These are phyloP conservation scores for Fusarium sp. DNA, from an alignment of 2,329 filamentous ascomycete species.

Conservation along the genomic window DNA sequence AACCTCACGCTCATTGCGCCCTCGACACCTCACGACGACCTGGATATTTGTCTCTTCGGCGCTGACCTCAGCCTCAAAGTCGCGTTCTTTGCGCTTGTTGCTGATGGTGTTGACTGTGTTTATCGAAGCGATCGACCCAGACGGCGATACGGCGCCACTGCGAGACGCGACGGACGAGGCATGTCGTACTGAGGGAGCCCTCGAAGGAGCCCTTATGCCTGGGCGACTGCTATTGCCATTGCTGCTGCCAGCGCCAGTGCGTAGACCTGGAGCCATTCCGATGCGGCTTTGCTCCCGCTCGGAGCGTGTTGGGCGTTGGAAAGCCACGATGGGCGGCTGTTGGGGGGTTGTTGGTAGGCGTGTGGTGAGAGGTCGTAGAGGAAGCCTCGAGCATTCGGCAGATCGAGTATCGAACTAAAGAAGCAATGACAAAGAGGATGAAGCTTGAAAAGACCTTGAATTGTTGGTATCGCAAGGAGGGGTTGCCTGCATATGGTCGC, in stretches of 20 bases:
- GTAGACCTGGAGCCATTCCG: constrained; percentile 48
- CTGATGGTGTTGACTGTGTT: constrained; percentile 69
- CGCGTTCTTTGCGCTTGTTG: constrained; percentile 86
- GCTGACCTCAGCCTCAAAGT: constrained; percentile 74
- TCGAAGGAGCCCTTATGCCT: constrained; percentile 39
- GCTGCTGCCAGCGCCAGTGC: constrained; percentile 36
- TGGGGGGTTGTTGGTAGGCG: constrained; percentile 18
- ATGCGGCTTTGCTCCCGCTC: constrained; percentile 53
- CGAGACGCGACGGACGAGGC: constrained; percentile 41
- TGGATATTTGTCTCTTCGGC: constrained; percentile 95
- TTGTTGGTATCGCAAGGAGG: constrained; percentile 37
- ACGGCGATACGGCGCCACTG: constrained; percentile 71
- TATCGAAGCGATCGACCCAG: constrained; percentile 72
- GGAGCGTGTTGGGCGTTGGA: constrained; percentile 52
- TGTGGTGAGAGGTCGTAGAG: constrained; percentile 11
- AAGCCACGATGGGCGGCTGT: constrained; percentile 49
- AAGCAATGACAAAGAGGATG: constrained; percentile 10
- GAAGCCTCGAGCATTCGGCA: constrained; percentile 13
- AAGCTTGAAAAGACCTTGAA: constrained; percentile 20
- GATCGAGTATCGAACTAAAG: neutral
- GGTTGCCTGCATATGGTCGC: constrained; percentile 36
- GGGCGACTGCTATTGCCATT: constrained; percentile 33
- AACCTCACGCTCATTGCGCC: constrained; percentile 91
- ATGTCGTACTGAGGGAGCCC: constrained; percentile 44
- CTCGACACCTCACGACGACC: constrained; percentile 93